Evolutionary conservation across 2,329 filamentous ascomycete genomes (phyloP), one percentile per base, ranked within the genome.

Genomic region (Neofusicoccum sp.): DNA sequence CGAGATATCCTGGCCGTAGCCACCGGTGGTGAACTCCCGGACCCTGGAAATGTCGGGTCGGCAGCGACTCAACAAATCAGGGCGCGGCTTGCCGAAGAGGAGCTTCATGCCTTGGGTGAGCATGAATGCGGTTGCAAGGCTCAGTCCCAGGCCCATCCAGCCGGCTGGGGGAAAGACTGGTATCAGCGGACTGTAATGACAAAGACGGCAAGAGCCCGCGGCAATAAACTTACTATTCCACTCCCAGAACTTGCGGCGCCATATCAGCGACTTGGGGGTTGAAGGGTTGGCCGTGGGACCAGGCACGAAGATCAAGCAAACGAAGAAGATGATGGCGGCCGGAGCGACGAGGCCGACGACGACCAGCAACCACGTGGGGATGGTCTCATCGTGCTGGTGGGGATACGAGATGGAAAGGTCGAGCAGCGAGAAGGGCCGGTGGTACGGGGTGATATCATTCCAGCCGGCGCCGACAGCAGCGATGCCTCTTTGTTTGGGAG

Each of bases 211-310:
- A n/a, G n/a, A n/a, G n/a, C n/a, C n/a, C n/a, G n/a, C n/a, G n/a
- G n/a, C 16, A 56, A 68, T 64, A 87, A 14, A 29, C 31, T 29
- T 37, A 58, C 54, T 58, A 73, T 97, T 92, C 74, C 91, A 87
- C 76, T 97, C 93, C 93, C 94, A 97, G 1, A 97, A 75, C 78
- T 95, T 97, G 67, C 91, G 85, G 73, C 85, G 86, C 88, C 91
- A 93, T 48, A 93, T 81, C 61, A 91, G 77, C 3, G 83, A 76
- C 66, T 83, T 83, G 1, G 90, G 87, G 0, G 89, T 88, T 22
- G 84, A 82, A 45, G 81, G 81, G 14, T 85, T 84, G 0, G 89
- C 87, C 1, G 87, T 88, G 5, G 85, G 83, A 3, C 90, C 91
- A 1, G 92, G 92, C 0, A 95, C 87, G 68, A 94, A 77, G 8